phyloP scores from a whole-genome alignment of 331 rosid genomes.

The Quercus lobata region DNA sequence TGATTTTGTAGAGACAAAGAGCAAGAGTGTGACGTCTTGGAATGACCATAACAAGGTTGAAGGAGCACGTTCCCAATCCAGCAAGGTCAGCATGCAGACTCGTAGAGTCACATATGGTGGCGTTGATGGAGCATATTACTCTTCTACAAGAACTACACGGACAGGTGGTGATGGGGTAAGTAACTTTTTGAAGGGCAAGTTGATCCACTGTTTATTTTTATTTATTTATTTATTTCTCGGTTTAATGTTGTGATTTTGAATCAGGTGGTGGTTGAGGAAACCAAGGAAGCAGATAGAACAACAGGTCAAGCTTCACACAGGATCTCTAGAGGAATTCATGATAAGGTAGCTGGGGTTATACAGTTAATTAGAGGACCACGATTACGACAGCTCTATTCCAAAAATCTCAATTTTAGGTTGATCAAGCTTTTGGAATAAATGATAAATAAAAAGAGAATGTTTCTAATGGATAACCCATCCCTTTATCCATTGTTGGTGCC shows the following conservation, averaged over 20 bases:
- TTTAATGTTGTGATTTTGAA: conserved; percentile 11
- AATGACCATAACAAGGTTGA: conserved; percentile 23
- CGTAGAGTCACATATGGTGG: conserved; percentile 84
- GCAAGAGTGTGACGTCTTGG: conserved; percentile 19
- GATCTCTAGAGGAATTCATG: conserved; percentile 77
- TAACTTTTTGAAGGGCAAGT: not conserved
- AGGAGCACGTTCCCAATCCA: conserved; percentile 21
- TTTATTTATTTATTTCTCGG: not conserved
- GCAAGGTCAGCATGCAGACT: conserved; percentile 35
- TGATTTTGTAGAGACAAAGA: conserved; percentile 31
- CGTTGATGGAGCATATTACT: conserved; percentile 73
- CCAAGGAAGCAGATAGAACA: conserved; percentile 73
- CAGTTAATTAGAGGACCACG: not conserved
- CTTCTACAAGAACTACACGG: conserved; percentile 59
- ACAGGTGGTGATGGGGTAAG: conserved; percentile 70
- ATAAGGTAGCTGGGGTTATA: conserved; percentile 50
- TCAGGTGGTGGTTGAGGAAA: conserved; percentile 69
- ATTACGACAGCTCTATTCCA: not conserved
- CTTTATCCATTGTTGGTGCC: not conserved
- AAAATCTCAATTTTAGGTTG: not conserved
- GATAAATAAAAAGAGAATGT: not conserved
- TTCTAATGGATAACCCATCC: not conserved
- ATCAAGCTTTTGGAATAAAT: not conserved
- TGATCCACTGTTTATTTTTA: not conserved
- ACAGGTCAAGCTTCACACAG: conserved; percentile 76